These are phyloP conservation scores for Penicillium fimorum DNA, from an alignment of 495 filamentous ascomycete genomes.

Conservation along the genomic window DNA sequence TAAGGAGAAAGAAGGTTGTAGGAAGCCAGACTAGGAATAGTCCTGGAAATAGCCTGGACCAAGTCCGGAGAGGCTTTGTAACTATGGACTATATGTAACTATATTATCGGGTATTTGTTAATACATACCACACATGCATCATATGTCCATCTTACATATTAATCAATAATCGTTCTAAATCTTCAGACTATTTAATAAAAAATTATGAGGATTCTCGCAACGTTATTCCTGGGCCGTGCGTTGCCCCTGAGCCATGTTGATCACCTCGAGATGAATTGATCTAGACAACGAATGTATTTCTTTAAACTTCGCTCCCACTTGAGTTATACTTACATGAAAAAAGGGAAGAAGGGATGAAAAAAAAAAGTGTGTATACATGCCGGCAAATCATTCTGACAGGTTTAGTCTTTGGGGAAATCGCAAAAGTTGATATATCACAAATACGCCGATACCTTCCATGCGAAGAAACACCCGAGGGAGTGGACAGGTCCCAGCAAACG, in stretches of 20 bases:
- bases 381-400: conserved; percentile 4
- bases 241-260: conserved; percentile 14
- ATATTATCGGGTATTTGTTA: background rate
- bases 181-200: background rate
- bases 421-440: conserved; percentile 10
- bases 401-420: conserved; percentile 10
- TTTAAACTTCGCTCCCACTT: background rate
- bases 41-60: background rate
- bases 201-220: background rate
- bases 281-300: background rate
- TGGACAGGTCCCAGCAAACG: conserved; percentile 4
- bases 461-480: conserved; percentile 9
- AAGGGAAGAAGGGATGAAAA: conserved; percentile 17
- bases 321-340: conserved; percentile 17
- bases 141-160: background rate
- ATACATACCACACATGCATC: background rate
- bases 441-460: conserved; percentile 9
- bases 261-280: conserved; percentile 6
- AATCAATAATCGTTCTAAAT: conserved; percentile 5
- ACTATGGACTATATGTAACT: background rate
- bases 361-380: background rate
- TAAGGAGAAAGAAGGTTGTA: background rate
- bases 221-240: conserved; percentile 5
- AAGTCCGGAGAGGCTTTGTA: background rate
- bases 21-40: conserved; percentile 6